A percentile compares a stretch with the other conserved stretches of the same genome.
Conservation (phyloP, 176 grass and related monocot genomes). For the Eleusine indica region DNA sequence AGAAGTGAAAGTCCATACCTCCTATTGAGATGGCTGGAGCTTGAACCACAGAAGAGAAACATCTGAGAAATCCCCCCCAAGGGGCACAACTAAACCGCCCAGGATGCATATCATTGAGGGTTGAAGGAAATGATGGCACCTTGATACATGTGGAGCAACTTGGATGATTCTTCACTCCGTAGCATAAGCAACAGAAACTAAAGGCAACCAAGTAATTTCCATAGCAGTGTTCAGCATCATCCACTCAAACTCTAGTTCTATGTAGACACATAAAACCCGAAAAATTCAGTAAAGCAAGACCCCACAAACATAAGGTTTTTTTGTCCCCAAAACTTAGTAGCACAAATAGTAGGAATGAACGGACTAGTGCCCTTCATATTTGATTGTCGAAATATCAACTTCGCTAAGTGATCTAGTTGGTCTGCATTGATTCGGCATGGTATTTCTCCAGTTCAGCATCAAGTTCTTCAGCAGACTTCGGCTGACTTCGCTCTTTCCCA, state of each 20-base stretch:
- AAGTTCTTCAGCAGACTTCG: slow-evolving; percentile 78
- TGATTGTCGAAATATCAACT: slow-evolving; percentile 41
- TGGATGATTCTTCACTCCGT: slow-evolving; percentile 17
- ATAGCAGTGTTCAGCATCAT: slow-evolving; percentile 48
- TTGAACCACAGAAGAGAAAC: slow-evolving; percentile 6
- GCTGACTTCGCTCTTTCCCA: slow-evolving; percentile 59
- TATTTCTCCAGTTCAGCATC: slow-evolving; percentile 99
- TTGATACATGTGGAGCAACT: slow-evolving; percentile 51
- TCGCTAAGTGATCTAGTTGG: slow-evolving; percentile 56
- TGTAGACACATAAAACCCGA: slow-evolving; percentile 48
- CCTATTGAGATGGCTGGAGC: slow-evolving; percentile 41
- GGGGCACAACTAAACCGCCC: neutral
- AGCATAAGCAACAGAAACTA: slow-evolving; percentile 51
- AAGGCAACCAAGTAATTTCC: slow-evolving; percentile 52
- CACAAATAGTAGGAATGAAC: slow-evolving; percentile 49
- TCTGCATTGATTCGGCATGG: slow-evolving; percentile 87
- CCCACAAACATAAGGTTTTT: slow-evolving; percentile 53
- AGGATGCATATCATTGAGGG: slow-evolving; percentile 5
- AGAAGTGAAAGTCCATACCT: slow-evolving; percentile 45
- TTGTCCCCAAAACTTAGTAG: slow-evolving; percentile 57
- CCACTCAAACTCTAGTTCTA: slow-evolving; percentile 68
- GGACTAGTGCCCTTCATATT: slow-evolving; percentile 42
- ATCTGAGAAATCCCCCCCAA: neutral
- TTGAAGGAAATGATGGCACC: slow-evolving; percentile 15
- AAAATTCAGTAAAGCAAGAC: slow-evolving; percentile 63